Evolutionary conservation across 1,284 basidiomycete genomes (phyloP).

Genomic region (Nidula niveotomentosa): DNA sequence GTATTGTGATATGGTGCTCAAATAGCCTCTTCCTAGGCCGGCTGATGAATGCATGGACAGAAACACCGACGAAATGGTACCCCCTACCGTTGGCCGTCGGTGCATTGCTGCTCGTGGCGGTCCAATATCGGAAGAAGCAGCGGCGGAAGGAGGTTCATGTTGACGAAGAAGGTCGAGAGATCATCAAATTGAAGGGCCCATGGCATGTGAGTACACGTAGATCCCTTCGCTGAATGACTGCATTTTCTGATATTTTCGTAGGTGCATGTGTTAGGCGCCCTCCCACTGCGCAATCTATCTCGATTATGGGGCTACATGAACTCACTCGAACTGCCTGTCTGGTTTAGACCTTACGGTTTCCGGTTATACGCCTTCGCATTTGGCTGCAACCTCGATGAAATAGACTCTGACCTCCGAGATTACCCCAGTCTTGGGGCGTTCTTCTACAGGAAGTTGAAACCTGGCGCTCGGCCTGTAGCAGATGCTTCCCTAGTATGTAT

Average conservation of each 20-base stretch:
- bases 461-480: constrained; percentile 81
- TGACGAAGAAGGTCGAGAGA: constrained; percentile 69
- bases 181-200: constrained; percentile 83
- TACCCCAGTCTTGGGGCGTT: constrained; percentile 92
- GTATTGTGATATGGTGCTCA: neutral
- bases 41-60: constrained; percentile 77
- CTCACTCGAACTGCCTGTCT: constrained; percentile 88
- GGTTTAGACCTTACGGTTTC: constrained; percentile 91
- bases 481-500: constrained; percentile 70
- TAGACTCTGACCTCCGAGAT: constrained; percentile 77
- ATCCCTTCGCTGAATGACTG: neutral
- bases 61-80: constrained; percentile 94
- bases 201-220: constrained; percentile 77
- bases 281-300: constrained; percentile 92
- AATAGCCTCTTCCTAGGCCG: constrained; percentile 33
- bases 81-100: constrained; percentile 93
- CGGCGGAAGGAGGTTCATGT: constrained; percentile 65
- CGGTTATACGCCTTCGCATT: constrained; percentile 85
- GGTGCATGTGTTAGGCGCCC: constrained; percentile 95
- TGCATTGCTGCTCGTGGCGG: constrained; percentile 80
- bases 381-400: constrained; percentile 93
- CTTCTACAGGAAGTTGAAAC: constrained; percentile 90
- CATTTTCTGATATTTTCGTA: constrained; percentile 27
- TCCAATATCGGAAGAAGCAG: constrained; percentile 76
- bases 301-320: constrained; percentile 97